phyloP scores from a whole-genome alignment of 1,139 yeast species.

The Blastobotrys elegans region DNA sequence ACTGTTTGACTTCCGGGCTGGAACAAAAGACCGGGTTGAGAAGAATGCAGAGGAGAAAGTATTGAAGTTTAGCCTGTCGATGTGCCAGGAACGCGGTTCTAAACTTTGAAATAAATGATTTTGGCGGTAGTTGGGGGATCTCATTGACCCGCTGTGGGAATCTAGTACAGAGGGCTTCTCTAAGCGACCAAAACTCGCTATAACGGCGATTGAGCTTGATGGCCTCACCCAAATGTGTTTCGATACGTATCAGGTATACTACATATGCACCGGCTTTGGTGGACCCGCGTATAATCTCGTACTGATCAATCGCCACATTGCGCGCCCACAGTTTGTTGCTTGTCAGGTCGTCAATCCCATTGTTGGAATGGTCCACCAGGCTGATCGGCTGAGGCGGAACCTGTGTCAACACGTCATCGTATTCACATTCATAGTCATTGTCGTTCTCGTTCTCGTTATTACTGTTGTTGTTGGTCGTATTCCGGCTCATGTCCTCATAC shows the following conservation, averaged over 20 bases:
- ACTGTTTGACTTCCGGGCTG: slow-evolving; percentile 45
- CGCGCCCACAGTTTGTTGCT: slow-evolving; percentile 34
- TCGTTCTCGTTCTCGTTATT: not conserved
- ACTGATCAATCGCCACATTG: slow-evolving; percentile 38
- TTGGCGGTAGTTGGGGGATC: slow-evolving; percentile 65
- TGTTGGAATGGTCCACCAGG: slow-evolving; percentile 21
- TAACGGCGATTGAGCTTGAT: slow-evolving; percentile 56
- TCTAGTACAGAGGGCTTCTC: slow-evolving; percentile 39
- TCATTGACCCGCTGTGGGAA: slow-evolving; percentile 40
- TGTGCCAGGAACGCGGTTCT: slow-evolving; percentile 54
- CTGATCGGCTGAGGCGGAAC: slow-evolving; percentile 23
- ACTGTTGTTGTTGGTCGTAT: not conserved
- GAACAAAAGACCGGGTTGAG: slow-evolving; percentile 58
- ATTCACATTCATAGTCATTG: not conserved
- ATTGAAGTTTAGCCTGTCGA: slow-evolving; percentile 66
- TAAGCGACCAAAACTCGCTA: slow-evolving; percentile 54
- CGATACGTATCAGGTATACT: slow-evolving; percentile 38
- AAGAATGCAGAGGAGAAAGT: slow-evolving; percentile 62
- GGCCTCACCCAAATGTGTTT: slow-evolving; percentile 33
- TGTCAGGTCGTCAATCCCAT: not conserved
- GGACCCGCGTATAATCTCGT: slow-evolving; percentile 38
- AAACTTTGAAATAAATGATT: slow-evolving; percentile 49
- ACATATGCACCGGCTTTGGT: slow-evolving; percentile 37
- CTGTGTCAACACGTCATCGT: slow-evolving; percentile 11
- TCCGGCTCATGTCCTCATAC: not conserved